A percentile compares a stretch with the other conserved stretches of the same genome.
These are phyloP conservation scores for Globisporangium recalcitrans DNA, from an alignment of 352 stramenopile genomes.

Conservation along the genomic window DNA sequence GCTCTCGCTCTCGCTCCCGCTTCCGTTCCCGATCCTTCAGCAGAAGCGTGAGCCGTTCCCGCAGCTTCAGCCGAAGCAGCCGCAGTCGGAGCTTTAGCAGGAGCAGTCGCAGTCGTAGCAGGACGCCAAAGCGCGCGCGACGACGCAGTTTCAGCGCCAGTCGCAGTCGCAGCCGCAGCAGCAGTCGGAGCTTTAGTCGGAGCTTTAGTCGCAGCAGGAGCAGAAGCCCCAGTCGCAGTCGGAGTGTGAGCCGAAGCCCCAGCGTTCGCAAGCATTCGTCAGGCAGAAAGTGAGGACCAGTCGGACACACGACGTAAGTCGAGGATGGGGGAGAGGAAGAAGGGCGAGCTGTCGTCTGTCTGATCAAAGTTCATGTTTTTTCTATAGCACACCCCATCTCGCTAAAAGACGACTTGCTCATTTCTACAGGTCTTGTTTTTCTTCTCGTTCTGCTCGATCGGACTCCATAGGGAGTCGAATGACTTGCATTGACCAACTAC, in stretches of 20 bases:
- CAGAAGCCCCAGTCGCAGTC: slow-evolving; percentile 18
- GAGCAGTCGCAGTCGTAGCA: slow-evolving; percentile 17
- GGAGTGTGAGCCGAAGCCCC: slow-evolving; percentile 20
- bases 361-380: slow-evolving; percentile 8
- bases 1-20: background rate
- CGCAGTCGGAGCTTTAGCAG: slow-evolving; percentile 5
- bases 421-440: slow-evolving; percentile 8
- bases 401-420: slow-evolving; percentile 2
- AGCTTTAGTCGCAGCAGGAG: slow-evolving; percentile 25
- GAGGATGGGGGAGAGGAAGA: background rate
- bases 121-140: background rate
- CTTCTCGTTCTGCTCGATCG: background rate
- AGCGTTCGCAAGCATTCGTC: slow-evolving; percentile 2
- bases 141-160: slow-evolving; percentile 26
- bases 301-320: background rate
- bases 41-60: background rate
- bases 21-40: background rate
- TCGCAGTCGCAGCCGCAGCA: slow-evolving; percentile 20
- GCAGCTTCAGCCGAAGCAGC: background rate
- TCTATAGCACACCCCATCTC: slow-evolving; percentile 11
- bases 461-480: no score
- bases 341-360: background rate
- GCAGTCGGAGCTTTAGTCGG: slow-evolving; percentile 23
- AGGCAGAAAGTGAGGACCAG: slow-evolving; percentile 15
- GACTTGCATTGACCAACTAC: no score